Conservation (phyloP, 495 filamentous ascomycete genomes). For the Hypoxylon lenormandii region DNA sequence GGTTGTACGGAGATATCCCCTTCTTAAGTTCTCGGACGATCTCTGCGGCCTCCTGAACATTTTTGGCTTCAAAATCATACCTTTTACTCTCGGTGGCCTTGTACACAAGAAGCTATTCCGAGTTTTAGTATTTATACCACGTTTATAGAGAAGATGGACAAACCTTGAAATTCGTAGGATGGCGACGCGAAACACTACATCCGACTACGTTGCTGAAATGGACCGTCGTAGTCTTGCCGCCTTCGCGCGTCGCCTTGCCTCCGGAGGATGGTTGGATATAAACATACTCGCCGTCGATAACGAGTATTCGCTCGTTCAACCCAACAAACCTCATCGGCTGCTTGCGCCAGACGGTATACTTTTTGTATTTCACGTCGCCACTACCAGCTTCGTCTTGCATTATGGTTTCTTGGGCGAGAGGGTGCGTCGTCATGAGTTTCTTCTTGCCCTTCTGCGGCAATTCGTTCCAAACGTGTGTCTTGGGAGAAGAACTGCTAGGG, state of each 20-base stretch:
- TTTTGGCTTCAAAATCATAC: slow-evolving; percentile 95
- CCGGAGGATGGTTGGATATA: slow-evolving; percentile 84
- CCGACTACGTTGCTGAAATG: slow-evolving; percentile 93
- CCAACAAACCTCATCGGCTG: slow-evolving; percentile 93
- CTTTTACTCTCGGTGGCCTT: slow-evolving; percentile 88
- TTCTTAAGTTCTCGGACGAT: slow-evolving; percentile 89
- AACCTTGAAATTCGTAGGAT: slow-evolving; percentile 91
- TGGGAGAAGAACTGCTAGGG: slow-evolving; percentile 83
- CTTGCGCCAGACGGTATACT: slow-evolving; percentile 91
- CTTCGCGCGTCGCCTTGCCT: slow-evolving; percentile 68
- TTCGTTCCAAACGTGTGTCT: slow-evolving; percentile 71
- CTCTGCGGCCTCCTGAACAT: slow-evolving; percentile 80
- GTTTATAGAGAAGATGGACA: slow-evolving; percentile 27
- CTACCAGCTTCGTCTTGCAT: slow-evolving; percentile 76
- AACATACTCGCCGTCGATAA: slow-evolving; percentile 94
- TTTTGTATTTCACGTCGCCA: slow-evolving; percentile 74
- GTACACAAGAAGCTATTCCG: slow-evolving; percentile 73
- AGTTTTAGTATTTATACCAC: slow-evolving; percentile 29
- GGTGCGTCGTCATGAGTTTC: slow-evolving; percentile 74
- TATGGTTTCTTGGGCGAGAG: slow-evolving; percentile 74
- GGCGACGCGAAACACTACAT: slow-evolving; percentile 88
- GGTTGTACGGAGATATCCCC: slow-evolving; percentile 68
- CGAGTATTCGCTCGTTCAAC: slow-evolving; percentile 82
- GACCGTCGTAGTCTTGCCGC: slow-evolving; percentile 85
- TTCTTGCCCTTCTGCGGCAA: slow-evolving; percentile 75